phyloP scores from a whole-genome alignment of 1,284 basidiomycete species.

The Jaminaea rosea region DNA sequence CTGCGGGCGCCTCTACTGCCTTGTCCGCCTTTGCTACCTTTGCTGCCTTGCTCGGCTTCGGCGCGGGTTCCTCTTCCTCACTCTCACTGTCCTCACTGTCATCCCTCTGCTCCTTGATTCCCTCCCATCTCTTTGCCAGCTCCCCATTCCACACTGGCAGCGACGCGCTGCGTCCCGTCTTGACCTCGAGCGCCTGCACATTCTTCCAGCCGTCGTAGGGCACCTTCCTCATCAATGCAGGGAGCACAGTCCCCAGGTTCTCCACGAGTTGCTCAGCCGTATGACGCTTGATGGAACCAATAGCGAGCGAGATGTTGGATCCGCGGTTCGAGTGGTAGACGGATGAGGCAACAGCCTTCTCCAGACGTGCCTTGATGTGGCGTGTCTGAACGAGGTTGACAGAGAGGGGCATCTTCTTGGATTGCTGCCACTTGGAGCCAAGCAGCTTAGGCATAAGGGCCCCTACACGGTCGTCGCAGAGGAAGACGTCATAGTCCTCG shows the following conservation, averaged over 20 bases:
- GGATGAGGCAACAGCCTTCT: constrained; percentile 78
- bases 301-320: constrained; percentile 64
- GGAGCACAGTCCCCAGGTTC: constrained; percentile 71
- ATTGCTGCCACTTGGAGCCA: constrained; percentile 82
- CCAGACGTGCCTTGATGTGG: constrained; percentile 73
- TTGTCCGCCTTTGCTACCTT: neutral
- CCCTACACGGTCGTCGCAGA: constrained; percentile 82
- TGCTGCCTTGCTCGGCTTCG: neutral
- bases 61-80: neutral
- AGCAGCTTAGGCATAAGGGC: constrained; percentile 77
- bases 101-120: constrained; percentile 5
- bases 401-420: constrained; percentile 95
- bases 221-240: constrained; percentile 58
- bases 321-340: constrained; percentile 64
- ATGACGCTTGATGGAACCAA: constrained; percentile 64
- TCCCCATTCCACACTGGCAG: constrained; percentile 80
- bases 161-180: constrained; percentile 74
- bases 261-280: constrained; percentile 63
- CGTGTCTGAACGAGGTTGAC: constrained; percentile 64
- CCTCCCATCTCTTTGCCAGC: constrained; percentile 49
- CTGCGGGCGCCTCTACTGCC: neutral
- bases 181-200: constrained; percentile 79
- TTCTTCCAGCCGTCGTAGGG: constrained; percentile 80
- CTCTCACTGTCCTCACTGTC: neutral
- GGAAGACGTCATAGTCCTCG: constrained; percentile 80